Evolutionary conservation across 352 stramenopile species (phyloP), one percentile per base, ranked within the genome.

Genomic region (Phytopythium boreale): DNA sequence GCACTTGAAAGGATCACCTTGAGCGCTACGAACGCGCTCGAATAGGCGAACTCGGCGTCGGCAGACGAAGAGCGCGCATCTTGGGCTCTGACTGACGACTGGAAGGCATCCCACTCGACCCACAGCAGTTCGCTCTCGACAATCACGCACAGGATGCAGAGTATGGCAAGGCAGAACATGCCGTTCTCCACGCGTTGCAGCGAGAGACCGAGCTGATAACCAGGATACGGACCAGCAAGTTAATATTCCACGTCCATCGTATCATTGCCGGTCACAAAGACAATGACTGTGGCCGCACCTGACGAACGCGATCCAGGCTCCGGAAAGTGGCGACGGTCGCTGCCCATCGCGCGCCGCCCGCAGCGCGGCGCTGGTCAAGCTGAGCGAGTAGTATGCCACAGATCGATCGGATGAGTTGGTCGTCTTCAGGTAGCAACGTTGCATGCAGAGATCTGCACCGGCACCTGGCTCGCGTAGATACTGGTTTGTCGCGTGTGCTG

Each of bases 61-160:
- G 22, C 12, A n/a, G 44, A 51, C 10, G 12, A 27, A 1, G 14
- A 55, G 17, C 5, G 10, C 11, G 49, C 4, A 12, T 37, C 24
- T 24, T 14, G 26, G 20, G 64, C 19, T 20, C 20, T 8, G 11
- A 51, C n/a, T 17, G 68, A 56, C 14, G 68, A 34, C 39, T 67
- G 37, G 26, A 69, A 55, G 8, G 62, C 44, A 12, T 71, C 67
- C 56, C 77, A 26, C 39, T 80, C 68, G n/a, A 57, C 61, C 67
- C 80, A 84, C 22, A 87, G 64, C 17, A 83, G 56, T 53, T 88
- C 80, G 50, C 80, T 83, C 59, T 88, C 80, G 31, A 81, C 59
- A 62, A 72, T 70, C n/a, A 69, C 80, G 52, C 68, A 74, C 34
- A 71, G 14, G 22, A 87, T 75, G 51, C 66, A 68, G 14, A 77